phyloP scores from a whole-genome alignment of 331 rosid genomes.

The Quercus lobata region DNA sequence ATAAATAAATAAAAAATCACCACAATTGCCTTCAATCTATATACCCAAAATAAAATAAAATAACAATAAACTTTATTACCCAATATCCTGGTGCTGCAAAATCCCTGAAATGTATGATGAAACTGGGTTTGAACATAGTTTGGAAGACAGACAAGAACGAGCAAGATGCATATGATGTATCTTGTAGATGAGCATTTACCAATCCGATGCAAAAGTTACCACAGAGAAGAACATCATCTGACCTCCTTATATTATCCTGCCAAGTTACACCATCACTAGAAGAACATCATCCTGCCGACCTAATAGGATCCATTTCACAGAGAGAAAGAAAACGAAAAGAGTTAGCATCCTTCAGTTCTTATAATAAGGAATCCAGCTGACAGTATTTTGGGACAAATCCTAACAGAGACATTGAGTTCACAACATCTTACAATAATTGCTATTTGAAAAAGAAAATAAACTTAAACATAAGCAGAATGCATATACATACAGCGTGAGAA shows the following conservation, averaged over 20 bases:
- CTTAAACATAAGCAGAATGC: background rate
- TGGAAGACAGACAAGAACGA: background rate
- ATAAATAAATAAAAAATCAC: background rate
- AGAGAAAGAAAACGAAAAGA: background rate
- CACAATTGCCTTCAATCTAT: slow-evolving; percentile 1
- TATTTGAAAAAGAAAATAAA: background rate
- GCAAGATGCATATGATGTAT: background rate
- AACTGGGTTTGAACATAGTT: background rate
- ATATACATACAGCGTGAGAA: background rate
- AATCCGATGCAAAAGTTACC: background rate
- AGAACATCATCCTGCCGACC: background rate
- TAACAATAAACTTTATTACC: slow-evolving; percentile 1
- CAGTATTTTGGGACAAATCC: background rate
- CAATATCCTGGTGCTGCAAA: background rate
- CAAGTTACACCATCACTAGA: background rate
- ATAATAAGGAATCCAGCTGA: background rate
- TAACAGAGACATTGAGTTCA: background rate
- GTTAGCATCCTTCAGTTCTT: background rate
- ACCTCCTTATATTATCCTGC: background rate
- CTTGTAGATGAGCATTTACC: too few species aligned
- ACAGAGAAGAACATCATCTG: background rate
- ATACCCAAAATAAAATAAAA: background rate
- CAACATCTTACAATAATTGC: background rate
- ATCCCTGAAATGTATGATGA: too few species aligned
- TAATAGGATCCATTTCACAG: background rate